These are phyloP conservation scores for Russula compacta DNA, from an alignment of 768 basidiomycete genomes.

Conservation along the genomic window DNA sequence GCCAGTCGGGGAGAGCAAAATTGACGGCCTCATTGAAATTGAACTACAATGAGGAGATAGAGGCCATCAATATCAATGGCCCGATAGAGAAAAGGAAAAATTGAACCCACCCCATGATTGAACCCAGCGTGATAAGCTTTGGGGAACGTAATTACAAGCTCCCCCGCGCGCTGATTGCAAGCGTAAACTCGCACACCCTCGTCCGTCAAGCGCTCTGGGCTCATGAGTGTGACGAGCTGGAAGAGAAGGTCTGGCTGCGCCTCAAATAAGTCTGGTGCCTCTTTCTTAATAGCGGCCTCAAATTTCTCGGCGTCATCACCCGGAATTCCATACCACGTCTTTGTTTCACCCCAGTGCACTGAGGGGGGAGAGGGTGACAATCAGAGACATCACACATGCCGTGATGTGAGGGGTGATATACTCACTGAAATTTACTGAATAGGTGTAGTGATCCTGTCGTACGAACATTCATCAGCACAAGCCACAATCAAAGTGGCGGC, in stretches of 20 bases:
- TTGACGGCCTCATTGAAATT: conserved; percentile 99
- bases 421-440: conserved; percentile 90
- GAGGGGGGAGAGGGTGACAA: background rate
- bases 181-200: conserved; percentile 89
- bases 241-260: conserved; percentile 95
- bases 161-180: conserved; percentile 94
- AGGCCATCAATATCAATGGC: conserved; percentile 4
- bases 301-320: conserved; percentile 94
- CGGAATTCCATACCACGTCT: conserved; percentile 99
- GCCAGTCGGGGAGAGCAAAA: conserved; percentile 95
- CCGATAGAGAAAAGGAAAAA: conserved; percentile 5
- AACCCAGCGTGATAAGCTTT: conserved; percentile 98
- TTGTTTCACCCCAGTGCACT: conserved; percentile 99
- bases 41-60: conserved; percentile 41
- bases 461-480: conserved; percentile 1
- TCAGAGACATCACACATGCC: conserved; percentile 2
- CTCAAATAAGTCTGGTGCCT: conserved; percentile 97
- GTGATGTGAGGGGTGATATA: background rate
- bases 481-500: background rate
- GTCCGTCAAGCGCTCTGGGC: conserved; percentile 74
- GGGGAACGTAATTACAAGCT: conserved; percentile 96
- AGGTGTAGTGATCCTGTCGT: conserved; percentile 89
- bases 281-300: conserved; percentile 87
- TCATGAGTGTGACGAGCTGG: conserved; percentile 97
- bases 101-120: conserved; percentile 82